phyloP scores from a whole-genome alignment of 2,329 filamentous ascomycete species.

The Apiospora sp. region DNA sequence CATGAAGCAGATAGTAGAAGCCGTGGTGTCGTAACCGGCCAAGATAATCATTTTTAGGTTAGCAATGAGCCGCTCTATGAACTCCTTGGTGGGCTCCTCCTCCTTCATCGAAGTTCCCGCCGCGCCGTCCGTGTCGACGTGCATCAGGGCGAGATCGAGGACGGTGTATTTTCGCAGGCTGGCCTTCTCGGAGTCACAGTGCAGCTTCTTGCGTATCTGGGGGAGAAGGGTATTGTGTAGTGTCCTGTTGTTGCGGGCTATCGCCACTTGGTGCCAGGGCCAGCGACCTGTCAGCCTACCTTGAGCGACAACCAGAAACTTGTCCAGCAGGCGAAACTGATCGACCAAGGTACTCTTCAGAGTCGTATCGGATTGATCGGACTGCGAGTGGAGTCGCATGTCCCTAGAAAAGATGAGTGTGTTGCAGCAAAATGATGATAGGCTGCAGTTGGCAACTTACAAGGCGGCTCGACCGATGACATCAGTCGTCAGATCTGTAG shows the following conservation, averaged over 20 bases:
- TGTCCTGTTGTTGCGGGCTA: neutral
- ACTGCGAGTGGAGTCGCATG: neutral
- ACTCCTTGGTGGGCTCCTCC: neutral
- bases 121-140: conserved; percentile 4
- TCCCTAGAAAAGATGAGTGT: neutral
- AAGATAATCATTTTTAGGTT: conserved; percentile 38
- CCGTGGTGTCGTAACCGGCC: conserved; percentile 40
- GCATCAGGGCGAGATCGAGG: neutral
- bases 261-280: neutral
- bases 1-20: conserved; percentile 33
- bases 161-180: neutral
- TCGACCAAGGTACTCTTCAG: neutral
- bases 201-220: neutral
- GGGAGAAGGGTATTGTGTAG: neutral
- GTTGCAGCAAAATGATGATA: neutral
- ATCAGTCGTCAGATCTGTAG: conserved; percentile 34
- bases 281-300: neutral
- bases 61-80: conserved; percentile 31
- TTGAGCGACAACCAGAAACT: neutral
- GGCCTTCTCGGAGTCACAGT: conserved; percentile 37
- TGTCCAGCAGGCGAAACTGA: neutral
- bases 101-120: neutral
- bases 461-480: conserved; percentile 35
- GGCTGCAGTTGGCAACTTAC: conserved; percentile 28
- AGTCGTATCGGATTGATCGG: neutral